Evolutionary conservation across 2,329 filamentous ascomycete genomes (phyloP).

Genomic region (Aureobasidium sp.): DNA sequence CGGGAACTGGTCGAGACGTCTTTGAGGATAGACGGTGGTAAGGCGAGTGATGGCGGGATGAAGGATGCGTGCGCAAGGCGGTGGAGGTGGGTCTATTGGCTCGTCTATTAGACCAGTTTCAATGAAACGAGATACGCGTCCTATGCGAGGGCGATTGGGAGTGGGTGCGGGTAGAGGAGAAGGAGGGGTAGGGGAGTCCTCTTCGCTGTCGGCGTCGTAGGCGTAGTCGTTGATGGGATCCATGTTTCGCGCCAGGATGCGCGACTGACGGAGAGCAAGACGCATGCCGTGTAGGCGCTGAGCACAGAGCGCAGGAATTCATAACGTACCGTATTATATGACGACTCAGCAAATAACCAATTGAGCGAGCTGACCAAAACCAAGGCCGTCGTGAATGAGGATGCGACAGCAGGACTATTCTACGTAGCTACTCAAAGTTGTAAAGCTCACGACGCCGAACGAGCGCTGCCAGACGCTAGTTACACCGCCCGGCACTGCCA

Average conservation of each 20-base stretch:
- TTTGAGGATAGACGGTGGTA: not conserved
- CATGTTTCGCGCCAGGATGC: not conserved
- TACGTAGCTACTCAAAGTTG: not conserved
- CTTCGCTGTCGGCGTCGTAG: not conserved
- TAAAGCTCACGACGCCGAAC: slow-evolving; percentile 1
- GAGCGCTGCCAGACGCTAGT: not conserved
- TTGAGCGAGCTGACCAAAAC: not conserved
- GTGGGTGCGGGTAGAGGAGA: not conserved
- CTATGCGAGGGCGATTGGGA: not conserved
- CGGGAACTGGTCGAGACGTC: not conserved
- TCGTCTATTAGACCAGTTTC: not conserved
- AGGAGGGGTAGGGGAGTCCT: not conserved
- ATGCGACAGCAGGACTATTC: not conserved
- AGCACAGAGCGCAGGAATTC: not conserved
- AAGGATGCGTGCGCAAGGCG: not conserved
- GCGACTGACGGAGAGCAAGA: not conserved
- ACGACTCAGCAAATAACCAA: not conserved
- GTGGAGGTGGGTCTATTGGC: not conserved
- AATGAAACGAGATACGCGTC: not conserved
- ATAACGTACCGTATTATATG: not conserved
- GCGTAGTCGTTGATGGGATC: not conserved
- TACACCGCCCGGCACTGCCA: not conserved
- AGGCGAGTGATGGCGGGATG: not conserved
- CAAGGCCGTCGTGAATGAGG: not conserved
- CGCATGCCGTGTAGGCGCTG: not conserved